Evolutionary conservation across 1,139 yeast genomes (phyloP), one percentile per base, ranked within the genome.

Genomic region (Nakaseomyces glabratus): DNA sequence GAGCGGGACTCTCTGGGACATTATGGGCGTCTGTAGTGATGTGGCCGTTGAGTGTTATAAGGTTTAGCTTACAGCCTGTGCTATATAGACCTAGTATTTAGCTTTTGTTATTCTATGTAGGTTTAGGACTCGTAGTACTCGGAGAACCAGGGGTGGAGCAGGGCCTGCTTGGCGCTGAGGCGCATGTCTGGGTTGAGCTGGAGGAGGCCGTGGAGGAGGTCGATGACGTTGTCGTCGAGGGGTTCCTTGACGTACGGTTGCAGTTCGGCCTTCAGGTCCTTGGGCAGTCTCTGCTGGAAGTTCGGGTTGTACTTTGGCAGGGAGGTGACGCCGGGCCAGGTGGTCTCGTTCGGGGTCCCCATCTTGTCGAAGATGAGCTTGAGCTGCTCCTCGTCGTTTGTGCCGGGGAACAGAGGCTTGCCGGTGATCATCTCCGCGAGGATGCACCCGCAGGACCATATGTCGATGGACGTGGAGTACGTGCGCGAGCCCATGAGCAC

Each of bases 361-460:
- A 88, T 82, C 26, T 82, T 68, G 51, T 90, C 76, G 62, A 90
- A 90, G 37, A 90, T 93, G 54, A 82, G 76, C 51, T 76, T 73
- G 51, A 90, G 66, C 59, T 90, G 97, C 61, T 90, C 98, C 39
- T 90, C 97, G 57, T 90, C 93, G 30, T 94, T 85, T 6, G 93
- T 76, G 3, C 99, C 99, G 1, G 98, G 95, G 58, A 90, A 90
- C 38, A 90, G 64, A 0, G 99, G 96, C 49, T 90, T 79, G n/a
- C 98, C 98, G 7, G 95, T 84, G 48, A 90, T 80, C 98, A 90
- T 90, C 58, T 90, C 99, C 1, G 97, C 97, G 56, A 90, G 69
- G 37, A 90, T 90, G 61, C 98, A 90, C 9, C 99, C 99, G 15
- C 95, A 93, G 19, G 96, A 85, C 99, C 99, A 90, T 62, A 90